Evolutionary conservation across 495 filamentous ascomycete genomes (phyloP), one percentile per base, ranked within the genome.

Genomic region (Copromyces sp.): DNA sequence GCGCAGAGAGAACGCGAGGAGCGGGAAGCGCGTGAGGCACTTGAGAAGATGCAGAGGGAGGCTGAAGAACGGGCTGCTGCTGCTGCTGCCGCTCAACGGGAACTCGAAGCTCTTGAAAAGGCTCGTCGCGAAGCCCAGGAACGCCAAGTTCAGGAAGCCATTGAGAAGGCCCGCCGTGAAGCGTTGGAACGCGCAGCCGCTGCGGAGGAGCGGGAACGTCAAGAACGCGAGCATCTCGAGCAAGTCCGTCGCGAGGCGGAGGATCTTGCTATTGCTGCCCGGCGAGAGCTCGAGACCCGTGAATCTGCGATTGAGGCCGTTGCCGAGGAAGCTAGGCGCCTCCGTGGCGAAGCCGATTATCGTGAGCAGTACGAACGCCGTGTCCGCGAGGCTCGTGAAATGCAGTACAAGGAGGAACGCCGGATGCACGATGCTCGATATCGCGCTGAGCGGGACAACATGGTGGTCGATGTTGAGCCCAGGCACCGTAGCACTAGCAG

Each of bases 311-410:
- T 65, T 4, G 53, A 65, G 53, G 53, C 53, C 7, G 53, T 65
- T 1, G 70, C 53, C 59, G 39, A 73, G 68, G 75, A 78, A 20
- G 75, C 74, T 32, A 70, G 75, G 38, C 77, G 75, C 5, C 69
- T 75, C 20, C 78, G 73, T 39, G 79, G 77, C 71, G 77, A 77
- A 32, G 74, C 78, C 40, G 77, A 77, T 42, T 69, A 61, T 20
- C 75, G 71, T 29, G 79, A 77, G 42, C 72, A 73, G 61, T 78
- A 79, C 11, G 77, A 77, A 65, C 73, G 77, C 14, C 74, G 72
- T 17, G 72, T 76, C 39, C 76, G 74, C 42, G 76, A 80, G 40
- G 79, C 81, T 65, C 77, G 76, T 42, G 73, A 76, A 29, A 40
- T 71, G 14, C 53, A 69, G 24, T 78, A 78, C 69, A 72, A 74